Base-by-base conservation (phyloP, 2,329 filamentous ascomycete genomes). In the Colletotrichum spaethianum region DNA sequence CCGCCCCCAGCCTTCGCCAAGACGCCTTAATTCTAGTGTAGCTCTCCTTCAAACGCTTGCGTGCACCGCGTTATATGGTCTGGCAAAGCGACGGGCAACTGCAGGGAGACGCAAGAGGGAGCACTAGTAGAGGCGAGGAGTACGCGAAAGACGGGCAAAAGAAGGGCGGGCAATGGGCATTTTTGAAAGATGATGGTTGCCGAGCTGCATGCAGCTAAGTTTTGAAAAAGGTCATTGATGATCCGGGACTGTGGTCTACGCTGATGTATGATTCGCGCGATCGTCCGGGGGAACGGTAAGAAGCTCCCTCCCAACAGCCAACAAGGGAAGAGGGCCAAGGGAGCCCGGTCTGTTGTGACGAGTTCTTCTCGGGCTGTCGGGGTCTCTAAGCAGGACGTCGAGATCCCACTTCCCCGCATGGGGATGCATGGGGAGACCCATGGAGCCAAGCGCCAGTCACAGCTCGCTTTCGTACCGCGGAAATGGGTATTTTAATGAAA, bases 361-460 rank as follows among this genome's bases (percentile, higher is more conserved):
- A 50, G 64, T 33, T n/a, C 40, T 33, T n/a, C 52, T 72, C 64
- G 65, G 65, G 42, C 48, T 53, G 44, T 16, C 50, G 59, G 65
- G 59, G 20, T 18, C 62, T 52, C 18, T 16, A 42, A 42, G 16
- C 26, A 60, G 62, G 67, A 46, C 44, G 36, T n/a, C n/a, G n/a
- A 65, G 28, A 26, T 65, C 23, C 50, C 63, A 68, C 59, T 53
- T 69, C 69, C 69, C 69, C 59, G 65, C 69, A 69, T 69, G 53
- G 59, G 36, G 44, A 60, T 38, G 52, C 33, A 52, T 23, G 53
- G 64, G 59, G 44, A 16, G 1, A 53, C 38, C 65, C 69, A 44
- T 69, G 65, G 16, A 31, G 59, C 69, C 69, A 48, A 63, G 69
- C 26, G 57, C 14, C 18, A 36, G 53, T 38, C 44, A 5, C 33